Base-by-base conservation (phyloP, 2,329 filamentous ascomycete genomes). In the Cladophialophora immunda region DNA sequence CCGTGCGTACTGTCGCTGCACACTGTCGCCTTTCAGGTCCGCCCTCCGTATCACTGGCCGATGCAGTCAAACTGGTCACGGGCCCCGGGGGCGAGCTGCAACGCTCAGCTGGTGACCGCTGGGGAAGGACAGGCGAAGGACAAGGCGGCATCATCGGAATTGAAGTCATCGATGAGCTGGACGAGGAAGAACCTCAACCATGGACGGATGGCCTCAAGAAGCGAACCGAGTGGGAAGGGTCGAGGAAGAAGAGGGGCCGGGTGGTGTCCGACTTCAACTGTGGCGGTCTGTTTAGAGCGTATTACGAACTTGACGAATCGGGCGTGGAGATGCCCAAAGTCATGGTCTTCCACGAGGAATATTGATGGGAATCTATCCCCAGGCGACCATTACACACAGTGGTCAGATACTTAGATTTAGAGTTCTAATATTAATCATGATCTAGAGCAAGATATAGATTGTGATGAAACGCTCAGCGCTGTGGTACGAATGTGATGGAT, bases 201-300 rank as follows among this genome's bases (percentile, higher is more conserved):
- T 55, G 53, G 53, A 6, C 53, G 29, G 32, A 59, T 25, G n/a
- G 13, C 53, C 56, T 32, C 27, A 59, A 30, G 30, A 32, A 50
- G 22, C 45, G 8, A 50, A 19, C 6, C 15, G n/a, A 27, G n/a
- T 2, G n/a, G 41, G n/a, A 22, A 47, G 1, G 7, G 19, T 30
- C 47, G 19, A 64, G n/a, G 38, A 63, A 76, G 45, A 66, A 72
- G 38, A 73, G 71, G 30, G 81, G 82, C 0, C 82, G 85, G 59
- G 83, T 96, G 5, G 80, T 94, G 17, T 90, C 89, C 76, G 91
- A 94, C 73, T 93, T 90, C 76, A 97, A 97, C 76, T 95, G 91
- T 72, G 91, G 89, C 4, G 93, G 93, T 0, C 94, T 97, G 91
- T 95, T 93, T 75, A 85, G 93, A 22, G 92, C 92, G 0, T 94